Evolutionary conservation across 768 basidiomycete genomes (phyloP).

Genomic region (Psilocybe azurescens): DNA sequence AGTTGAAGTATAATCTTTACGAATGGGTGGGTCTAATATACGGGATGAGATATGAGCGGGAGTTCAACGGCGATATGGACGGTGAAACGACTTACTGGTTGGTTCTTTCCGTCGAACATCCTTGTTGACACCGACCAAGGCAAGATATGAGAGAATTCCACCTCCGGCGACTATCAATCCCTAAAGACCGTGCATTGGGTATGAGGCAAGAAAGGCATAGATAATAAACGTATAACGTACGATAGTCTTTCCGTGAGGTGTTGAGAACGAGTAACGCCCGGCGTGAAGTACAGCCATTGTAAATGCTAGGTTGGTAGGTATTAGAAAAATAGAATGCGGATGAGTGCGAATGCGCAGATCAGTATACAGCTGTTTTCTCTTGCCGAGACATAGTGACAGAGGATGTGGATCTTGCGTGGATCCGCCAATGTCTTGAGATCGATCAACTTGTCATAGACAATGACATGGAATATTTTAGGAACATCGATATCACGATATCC

Average conservation of each 20-base stretch:
- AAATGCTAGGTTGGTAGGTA: not conserved
- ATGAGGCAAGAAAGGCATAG: not conserved
- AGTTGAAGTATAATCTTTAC: constrained; percentile 13
- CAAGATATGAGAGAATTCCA: not conserved
- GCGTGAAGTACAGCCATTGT: not conserved
- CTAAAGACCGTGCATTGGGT: not conserved
- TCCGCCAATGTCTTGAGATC: not conserved
- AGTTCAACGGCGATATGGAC: not conserved
- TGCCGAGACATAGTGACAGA: constrained; percentile 13
- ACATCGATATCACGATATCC: no score
- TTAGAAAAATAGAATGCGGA: no score
- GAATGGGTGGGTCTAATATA: not conserved
- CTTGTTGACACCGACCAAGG: not conserved
- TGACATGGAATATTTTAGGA: no score
- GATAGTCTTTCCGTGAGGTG: constrained; percentile 8
- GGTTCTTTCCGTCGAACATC: not conserved
- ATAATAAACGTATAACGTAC: not conserved
- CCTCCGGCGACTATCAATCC: constrained; percentile 3
- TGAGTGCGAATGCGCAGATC: no score
- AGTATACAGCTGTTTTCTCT: not conserved
- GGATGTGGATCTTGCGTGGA: not conserved
- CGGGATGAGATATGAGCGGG: not conserved
- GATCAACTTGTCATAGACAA: not conserved
- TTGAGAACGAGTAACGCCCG: not conserved
- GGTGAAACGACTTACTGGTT: not conserved